A percentile compares a stretch with the other conserved stretches of the same genome.
phyloP scores from a whole-genome alignment of 2,329 filamentous ascomycete genomes.

The Fusarium annulatum region DNA sequence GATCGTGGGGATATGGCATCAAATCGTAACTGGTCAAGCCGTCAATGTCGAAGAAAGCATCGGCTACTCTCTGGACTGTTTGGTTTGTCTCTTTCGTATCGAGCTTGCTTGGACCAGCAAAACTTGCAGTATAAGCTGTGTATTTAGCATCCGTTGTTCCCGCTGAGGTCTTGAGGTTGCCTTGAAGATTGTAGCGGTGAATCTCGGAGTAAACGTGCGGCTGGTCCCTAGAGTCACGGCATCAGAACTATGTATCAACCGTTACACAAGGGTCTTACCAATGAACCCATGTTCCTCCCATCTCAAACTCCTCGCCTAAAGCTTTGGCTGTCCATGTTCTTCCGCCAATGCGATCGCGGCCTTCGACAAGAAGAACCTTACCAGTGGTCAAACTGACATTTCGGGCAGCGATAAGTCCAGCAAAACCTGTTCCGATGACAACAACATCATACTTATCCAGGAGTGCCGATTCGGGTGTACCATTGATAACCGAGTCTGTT shows the following conservation, averaged over 20 bases:
- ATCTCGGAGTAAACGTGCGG: constrained; percentile 34
- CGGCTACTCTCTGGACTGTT: constrained; percentile 27
- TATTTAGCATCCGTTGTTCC: constrained; percentile 17
- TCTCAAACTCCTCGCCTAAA: constrained; percentile 51
- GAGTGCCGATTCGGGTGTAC: background rate
- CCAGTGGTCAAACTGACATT: background rate
- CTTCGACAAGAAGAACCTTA: constrained; percentile 50
- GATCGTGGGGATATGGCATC: constrained; percentile 52
- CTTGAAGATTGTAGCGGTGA: constrained; percentile 30
- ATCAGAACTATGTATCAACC: background rate
- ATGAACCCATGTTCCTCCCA: constrained; percentile 57
- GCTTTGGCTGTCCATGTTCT: constrained; percentile 53
- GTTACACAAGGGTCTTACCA: background rate
- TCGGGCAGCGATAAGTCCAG: constrained; percentile 23
- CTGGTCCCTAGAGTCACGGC: constrained; percentile 15
- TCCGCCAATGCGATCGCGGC: constrained; percentile 55
- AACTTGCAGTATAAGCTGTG: constrained; percentile 3
- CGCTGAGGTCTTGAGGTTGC: constrained; percentile 25
- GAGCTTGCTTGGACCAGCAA: background rate
- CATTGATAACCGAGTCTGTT: constrained; percentile 22
- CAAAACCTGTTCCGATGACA: constrained; percentile 24
- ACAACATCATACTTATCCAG: constrained; percentile 21
- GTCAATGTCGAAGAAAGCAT: constrained; percentile 48
- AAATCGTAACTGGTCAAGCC: constrained; percentile 44
- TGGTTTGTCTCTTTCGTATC: background rate